phyloP scores from a whole-genome alignment of 2,329 filamentous ascomycete species.

The Colletotrichum lupini region DNA sequence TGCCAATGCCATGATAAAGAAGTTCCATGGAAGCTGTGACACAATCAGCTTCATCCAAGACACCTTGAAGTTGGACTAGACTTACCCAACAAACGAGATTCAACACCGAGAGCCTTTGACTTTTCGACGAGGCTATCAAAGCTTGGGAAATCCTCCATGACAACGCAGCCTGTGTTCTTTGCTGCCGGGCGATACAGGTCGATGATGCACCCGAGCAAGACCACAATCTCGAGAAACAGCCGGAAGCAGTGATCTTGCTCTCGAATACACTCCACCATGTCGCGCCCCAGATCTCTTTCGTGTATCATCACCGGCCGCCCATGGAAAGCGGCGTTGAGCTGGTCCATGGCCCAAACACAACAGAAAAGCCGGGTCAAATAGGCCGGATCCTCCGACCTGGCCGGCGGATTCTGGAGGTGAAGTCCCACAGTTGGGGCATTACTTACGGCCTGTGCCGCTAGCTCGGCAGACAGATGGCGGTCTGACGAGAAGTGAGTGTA shows the following conservation, averaged over 20 bases:
- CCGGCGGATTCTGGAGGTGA: slow-evolving; percentile 40
- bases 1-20: slow-evolving; percentile 39
- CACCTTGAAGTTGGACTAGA: background rate
- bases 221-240: slow-evolving; percentile 38
- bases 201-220: slow-evolving; percentile 39
- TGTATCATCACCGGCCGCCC: slow-evolving; percentile 40
- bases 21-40: slow-evolving; percentile 37
- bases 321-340: slow-evolving; percentile 39
- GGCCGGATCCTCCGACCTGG: slow-evolving; percentile 29
- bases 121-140: slow-evolving; percentile 23
- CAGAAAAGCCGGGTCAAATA: slow-evolving; percentile 39
- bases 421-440: slow-evolving; percentile 40
- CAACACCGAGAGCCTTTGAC: slow-evolving; percentile 32
- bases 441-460: slow-evolving; percentile 39
- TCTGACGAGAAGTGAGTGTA: slow-evolving; percentile 33
- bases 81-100: slow-evolving; percentile 37
- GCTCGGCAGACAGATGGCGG: slow-evolving; percentile 33
- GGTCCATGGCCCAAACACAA: slow-evolving; percentile 40
- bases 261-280: slow-evolving; percentile 36
- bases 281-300: slow-evolving; percentile 38
- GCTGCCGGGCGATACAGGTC: slow-evolving; percentile 38
- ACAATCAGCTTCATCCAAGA: background rate
- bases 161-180: slow-evolving; percentile 18
- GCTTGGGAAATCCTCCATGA: slow-evolving; percentile 24
- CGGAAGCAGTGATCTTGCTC: slow-evolving; percentile 39